phyloP scores from a whole-genome alignment of 345 rosid species.

The Pistacia vera region DNA sequence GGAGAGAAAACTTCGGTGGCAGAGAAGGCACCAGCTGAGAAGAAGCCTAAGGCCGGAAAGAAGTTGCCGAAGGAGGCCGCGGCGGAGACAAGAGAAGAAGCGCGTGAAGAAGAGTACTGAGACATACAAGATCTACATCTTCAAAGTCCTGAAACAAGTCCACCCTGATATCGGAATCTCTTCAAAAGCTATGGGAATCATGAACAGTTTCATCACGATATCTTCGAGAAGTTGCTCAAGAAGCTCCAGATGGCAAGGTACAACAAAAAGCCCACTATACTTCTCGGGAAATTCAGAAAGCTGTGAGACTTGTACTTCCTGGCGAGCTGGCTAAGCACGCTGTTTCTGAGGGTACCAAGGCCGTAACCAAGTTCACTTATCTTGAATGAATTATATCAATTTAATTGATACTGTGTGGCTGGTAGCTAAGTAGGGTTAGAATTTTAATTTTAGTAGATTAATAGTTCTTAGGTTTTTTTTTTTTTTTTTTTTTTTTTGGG shows the following conservation, averaged over 20 bases:
- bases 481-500: no score
- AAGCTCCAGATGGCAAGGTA: conserved; percentile 56
- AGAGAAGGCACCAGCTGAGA: conserved; percentile 55
- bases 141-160: conserved; percentile 58
- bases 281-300: conserved; percentile 49
- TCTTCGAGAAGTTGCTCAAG: conserved; percentile 60
- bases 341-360: conserved; percentile 47
- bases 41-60: conserved; percentile 62
- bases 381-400: conserved; percentile 17
- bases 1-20: conserved; percentile 43
- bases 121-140: conserved; percentile 67
- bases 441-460: background rate
- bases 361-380: conserved; percentile 46
- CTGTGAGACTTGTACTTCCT: conserved; percentile 40
- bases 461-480: background rate
- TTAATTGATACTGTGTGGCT: background rate
- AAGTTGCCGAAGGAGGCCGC: conserved; percentile 45
- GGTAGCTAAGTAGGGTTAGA: conserved; percentile 26
- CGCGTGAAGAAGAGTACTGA: conserved; percentile 48
- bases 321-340: conserved; percentile 45
- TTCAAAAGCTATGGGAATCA: conserved; percentile 42
- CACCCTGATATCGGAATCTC: conserved; percentile 54
- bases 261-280: conserved; percentile 70
- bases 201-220: conserved; percentile 45
- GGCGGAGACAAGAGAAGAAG: conserved; percentile 50